Base-by-base conservation (phyloP, 2,329 filamentous ascomycete species). In the Chrysosporium queenslandicum region DNA sequence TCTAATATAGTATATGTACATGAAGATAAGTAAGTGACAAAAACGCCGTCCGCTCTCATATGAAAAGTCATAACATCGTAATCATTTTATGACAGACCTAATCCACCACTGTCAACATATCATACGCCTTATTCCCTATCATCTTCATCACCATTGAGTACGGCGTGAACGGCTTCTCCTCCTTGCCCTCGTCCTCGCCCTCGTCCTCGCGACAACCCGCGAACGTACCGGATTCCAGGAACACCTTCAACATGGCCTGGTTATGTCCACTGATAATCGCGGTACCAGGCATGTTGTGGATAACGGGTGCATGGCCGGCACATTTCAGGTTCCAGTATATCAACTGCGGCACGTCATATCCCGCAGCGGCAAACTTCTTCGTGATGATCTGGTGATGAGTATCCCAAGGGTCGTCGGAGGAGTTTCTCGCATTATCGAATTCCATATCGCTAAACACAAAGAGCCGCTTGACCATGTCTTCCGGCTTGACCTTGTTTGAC, bases 401-500 rank as follows among this genome's bases (percentile, higher is more conserved):
- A 2, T 60, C 63, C 72, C 74, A 77, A 11, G 46, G 32, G 3
- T 60, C 42, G 1, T 41, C 12, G 1, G 4, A n/a, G 6, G 20
- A 47, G n/a, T n/a, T n/a, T 20, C 18, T 25, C 1, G 72, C 72
- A 0, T 53, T 0, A 56, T 82, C 63, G 59, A 82, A 82, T 41
- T 81, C 77, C 79, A 82, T 81, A 60, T 81, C 78, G 41, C 69
- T 75, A 58, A 82, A 81, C 30, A 82, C 74, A 58, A 82, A 81
- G 14, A 82, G 61, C 3, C 76, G 74, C 65, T 80, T 80, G 14
- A 81, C 72, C 78, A 82, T 82, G 36, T 82, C 73, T 50, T 79
- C 75, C 36, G 69, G 72, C 56, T 67, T 71, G 30, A 82, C 58
- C 9, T 76, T 70, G 56, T 79, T 69, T 43, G 68, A 41, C 6